Base-by-base conservation (phyloP, 73 alveolate species). In the Paramecium primaurelia region DNA sequence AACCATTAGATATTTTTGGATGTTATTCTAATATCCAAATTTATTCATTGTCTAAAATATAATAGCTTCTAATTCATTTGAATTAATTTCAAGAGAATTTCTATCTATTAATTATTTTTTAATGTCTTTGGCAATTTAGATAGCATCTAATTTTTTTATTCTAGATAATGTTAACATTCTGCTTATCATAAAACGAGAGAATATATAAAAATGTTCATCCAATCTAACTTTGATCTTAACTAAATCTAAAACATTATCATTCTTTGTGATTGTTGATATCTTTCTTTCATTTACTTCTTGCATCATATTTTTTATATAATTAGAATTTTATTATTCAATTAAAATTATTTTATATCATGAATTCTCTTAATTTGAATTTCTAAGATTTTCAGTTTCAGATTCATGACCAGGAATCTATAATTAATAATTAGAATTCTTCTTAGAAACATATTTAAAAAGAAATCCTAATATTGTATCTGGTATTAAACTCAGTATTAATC, bases 131-230 rank as follows among this genome's bases (percentile, higher is more conserved):
- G 98, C 95, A 51, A 95, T 93, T 51, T 92, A 86, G n/a, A 94
- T 88, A 3, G 98, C 95, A 34, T 68, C 44, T 8, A 75, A 26
- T 75, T 75, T 54, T 8, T 37, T 51, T 14, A 91, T 95, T 85
- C 92, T 83, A 5, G 92, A 93, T 28, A 95, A 92, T 12, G 97
- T 95, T 8, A 95, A 94, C 86, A 95, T 92, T 92, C 98, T 93
- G 59, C 96, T 93, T 11, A 95, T 92, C 60, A 95, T 86, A 34
- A 94, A 95, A 40, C 98, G 92, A 1, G 98, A 95, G 88, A 95
- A 95, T 1, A 95, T 92, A 71, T 90, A 95, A 87, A 92, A 95
- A 64, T 95, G 97, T 64, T 95, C 98, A 86, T 95, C 93, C 51
- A 95, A 54, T 28, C 71, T 45, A 7, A 95, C 97, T 86, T 93